phyloP scores from a whole-genome alignment of 495 filamentous ascomycete species.

The Letharia columbiana region DNA sequence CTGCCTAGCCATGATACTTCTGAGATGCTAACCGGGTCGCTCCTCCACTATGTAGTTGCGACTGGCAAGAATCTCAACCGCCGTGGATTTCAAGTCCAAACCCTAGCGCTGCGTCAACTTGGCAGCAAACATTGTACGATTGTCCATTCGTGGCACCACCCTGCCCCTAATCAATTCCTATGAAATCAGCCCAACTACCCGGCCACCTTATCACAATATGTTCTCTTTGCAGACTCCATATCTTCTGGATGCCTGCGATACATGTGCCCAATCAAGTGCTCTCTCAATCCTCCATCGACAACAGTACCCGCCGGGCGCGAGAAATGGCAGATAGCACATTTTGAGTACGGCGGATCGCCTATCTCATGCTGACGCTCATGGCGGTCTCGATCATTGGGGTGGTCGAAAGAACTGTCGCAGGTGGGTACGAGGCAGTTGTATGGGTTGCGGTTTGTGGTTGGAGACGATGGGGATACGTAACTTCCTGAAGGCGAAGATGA shows the following conservation, averaged over 20 bases:
- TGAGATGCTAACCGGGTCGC: neutral
- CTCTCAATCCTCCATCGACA: neutral
- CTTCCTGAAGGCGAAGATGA: neutral
- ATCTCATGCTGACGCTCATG: neutral
- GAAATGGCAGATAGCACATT: neutral
- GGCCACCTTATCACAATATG: neutral
- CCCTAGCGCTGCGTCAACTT: neutral
- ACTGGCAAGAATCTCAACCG: neutral
- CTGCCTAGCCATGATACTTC: neutral
- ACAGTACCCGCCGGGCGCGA: neutral
- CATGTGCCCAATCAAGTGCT: neutral
- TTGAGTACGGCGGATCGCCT: neutral
- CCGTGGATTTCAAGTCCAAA: neutral
- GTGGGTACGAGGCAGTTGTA: neutral
- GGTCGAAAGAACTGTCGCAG: conserved; percentile 1
- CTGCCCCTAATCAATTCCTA: neutral
- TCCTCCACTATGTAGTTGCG: neutral
- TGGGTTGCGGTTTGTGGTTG: neutral
- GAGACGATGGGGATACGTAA: neutral
- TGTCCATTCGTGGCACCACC: neutral
- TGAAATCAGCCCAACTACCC: neutral
- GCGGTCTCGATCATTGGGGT: neutral
- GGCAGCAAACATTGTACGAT: neutral
- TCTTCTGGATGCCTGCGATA: neutral
- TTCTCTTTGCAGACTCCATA: neutral